Conservation (phyloP, 1,284 basidiomycete genomes). For the Meira nashicola region DNA sequence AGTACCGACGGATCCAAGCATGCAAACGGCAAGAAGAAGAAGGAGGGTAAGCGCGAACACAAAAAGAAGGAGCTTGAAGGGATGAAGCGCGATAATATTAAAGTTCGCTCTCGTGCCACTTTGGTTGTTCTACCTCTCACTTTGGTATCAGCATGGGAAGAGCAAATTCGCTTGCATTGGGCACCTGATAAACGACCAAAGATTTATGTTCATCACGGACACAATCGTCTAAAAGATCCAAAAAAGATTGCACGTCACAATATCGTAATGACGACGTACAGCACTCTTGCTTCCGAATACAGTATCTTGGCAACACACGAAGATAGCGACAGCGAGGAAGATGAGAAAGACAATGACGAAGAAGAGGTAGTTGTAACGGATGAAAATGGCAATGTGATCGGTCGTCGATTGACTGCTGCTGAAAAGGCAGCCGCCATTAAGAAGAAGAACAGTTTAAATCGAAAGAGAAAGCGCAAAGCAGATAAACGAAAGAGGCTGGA, state of each 20-base stretch:
- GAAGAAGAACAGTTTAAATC: neutral
- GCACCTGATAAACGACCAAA: slow-evolving; percentile 40
- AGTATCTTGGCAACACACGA: slow-evolving; percentile 66
- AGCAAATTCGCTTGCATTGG: slow-evolving; percentile 86
- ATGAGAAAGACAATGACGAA: slow-evolving; percentile 13
- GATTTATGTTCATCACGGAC: slow-evolving; percentile 94
- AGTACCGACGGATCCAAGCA: neutral
- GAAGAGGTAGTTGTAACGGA: slow-evolving; percentile 65
- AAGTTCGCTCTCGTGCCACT: slow-evolving; percentile 70
- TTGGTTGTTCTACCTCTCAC: slow-evolving; percentile 95
- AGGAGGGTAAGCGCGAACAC: slow-evolving; percentile 55
- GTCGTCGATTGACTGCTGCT: neutral
- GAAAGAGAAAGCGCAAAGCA: slow-evolving; percentile 44
- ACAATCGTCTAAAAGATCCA: slow-evolving; percentile 77
- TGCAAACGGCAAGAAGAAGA: slow-evolving; percentile 52
- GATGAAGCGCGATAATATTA: slow-evolving; percentile 35
- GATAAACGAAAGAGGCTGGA: slow-evolving; percentile 60
- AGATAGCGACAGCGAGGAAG: slow-evolving; percentile 14
- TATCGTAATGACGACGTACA: slow-evolving; percentile 94
- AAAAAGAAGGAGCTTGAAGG: slow-evolving; percentile 22
- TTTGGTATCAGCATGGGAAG: slow-evolving; percentile 97
- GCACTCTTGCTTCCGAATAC: slow-evolving; percentile 89
- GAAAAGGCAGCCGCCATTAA: neutral
- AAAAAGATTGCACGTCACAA: slow-evolving; percentile 85
- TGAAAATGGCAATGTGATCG: slow-evolving; percentile 58